These are phyloP conservation scores for Dinochytrium kinnereticum DNA, from an alignment of 371 early-diverging fungal species.

Conservation along the genomic window DNA sequence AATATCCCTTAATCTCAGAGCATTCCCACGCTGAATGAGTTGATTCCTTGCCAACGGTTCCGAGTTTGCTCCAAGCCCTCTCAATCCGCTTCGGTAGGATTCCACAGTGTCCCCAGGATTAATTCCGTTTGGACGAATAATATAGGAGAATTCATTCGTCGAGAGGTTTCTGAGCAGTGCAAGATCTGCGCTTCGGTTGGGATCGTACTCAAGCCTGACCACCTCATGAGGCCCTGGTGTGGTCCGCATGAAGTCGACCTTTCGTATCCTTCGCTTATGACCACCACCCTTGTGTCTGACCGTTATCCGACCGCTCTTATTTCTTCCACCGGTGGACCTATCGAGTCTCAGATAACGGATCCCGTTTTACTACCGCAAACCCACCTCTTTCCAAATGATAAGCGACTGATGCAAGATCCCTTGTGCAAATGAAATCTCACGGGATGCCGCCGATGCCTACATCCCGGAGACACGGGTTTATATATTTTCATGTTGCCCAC, in stretches of 20 bases:
- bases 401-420: constrained; percentile 80
- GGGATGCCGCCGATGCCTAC: constrained; percentile 84
- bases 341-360: background rate
- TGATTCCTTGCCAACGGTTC: constrained; percentile 67
- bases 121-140: constrained; percentile 80
- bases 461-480: constrained; percentile 89
- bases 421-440: constrained; percentile 88
- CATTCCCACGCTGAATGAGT: constrained; percentile 85
- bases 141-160: constrained; percentile 80
- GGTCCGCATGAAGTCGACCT: constrained; percentile 85
- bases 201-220: constrained; percentile 92
- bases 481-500: constrained; percentile 76
- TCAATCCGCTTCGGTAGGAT: constrained; percentile 62
- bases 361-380: too few species aligned
- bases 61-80: constrained; percentile 29
- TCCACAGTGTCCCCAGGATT: constrained; percentile 75
- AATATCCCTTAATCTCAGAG: constrained; percentile 86
- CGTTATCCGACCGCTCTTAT: constrained; percentile 89
- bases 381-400: constrained; percentile 75
- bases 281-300: constrained; percentile 96
- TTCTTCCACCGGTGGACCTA: constrained; percentile 80
- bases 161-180: constrained; percentile 81
- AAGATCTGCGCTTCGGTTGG: constrained; percentile 92
- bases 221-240: constrained; percentile 82
- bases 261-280: constrained; percentile 85